phyloP scores from a whole-genome alignment of 352 stramenopile genomes.

The Globisporangium sylvaticum region DNA sequence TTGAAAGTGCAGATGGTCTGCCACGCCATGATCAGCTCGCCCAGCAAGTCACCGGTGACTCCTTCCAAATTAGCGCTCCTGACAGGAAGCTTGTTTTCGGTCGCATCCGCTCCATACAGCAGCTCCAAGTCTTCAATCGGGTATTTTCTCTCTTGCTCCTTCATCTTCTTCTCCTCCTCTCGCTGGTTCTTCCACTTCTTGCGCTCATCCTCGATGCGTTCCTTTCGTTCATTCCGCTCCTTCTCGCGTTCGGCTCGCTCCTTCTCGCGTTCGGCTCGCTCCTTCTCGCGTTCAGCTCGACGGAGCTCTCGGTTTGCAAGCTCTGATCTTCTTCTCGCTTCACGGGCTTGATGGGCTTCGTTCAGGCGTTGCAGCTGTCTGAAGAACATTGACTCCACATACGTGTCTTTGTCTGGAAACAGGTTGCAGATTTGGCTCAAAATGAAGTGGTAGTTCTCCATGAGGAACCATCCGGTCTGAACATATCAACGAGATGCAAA shows the following conservation, averaged over 20 bases:
- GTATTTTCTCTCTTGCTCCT: slow-evolving; percentile 62
- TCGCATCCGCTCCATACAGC: slow-evolving; percentile 33
- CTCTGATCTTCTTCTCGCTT: slow-evolving; percentile 53
- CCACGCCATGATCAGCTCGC: slow-evolving; percentile 77
- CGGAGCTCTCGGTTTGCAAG: slow-evolving; percentile 57
- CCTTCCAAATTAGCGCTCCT: slow-evolving; percentile 36
- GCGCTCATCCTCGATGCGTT: slow-evolving; percentile 41
- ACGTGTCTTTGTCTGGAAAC: slow-evolving; percentile 68
- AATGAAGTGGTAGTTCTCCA: slow-evolving; percentile 85
- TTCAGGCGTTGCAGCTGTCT: slow-evolving; percentile 73
- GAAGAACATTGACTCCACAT: slow-evolving; percentile 85
- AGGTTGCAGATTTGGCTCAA: slow-evolving; percentile 72
- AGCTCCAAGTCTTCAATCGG: slow-evolving; percentile 71
- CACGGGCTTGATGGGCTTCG: slow-evolving; percentile 57
- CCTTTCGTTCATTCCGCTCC: slow-evolving; percentile 44
- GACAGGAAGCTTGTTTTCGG: slow-evolving; percentile 34
- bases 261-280: slow-evolving; percentile 49
- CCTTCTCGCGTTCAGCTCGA: slow-evolving; percentile 52
- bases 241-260: slow-evolving; percentile 55
- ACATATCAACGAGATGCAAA: slow-evolving; percentile 14
- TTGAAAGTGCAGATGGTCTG: slow-evolving; percentile 78
- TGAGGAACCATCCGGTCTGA: slow-evolving; percentile 78
- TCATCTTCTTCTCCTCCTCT: slow-evolving; percentile 57
- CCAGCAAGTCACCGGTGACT: slow-evolving; percentile 53
- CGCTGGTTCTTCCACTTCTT: slow-evolving; percentile 46